Base-by-base conservation (phyloP, 306 rosid genomes). In the Luffa acutangula region DNA sequence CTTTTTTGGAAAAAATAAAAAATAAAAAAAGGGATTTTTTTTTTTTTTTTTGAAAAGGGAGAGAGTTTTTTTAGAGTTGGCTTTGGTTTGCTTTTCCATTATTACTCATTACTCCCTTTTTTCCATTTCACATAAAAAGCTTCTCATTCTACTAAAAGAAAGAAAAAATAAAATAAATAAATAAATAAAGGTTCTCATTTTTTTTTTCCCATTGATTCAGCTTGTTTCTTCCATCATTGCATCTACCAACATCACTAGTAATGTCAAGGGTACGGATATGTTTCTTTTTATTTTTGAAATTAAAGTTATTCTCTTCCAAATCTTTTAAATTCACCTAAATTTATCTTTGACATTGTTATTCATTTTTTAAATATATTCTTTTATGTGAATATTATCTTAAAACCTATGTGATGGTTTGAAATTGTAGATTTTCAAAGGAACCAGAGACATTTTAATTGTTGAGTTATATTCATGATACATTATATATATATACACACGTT, bases 151-250 rank as follows among this genome's bases (percentile, higher is more conserved):
- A 25, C 31, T 25, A 25, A 25, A 25, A 25, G 31, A 25, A 25
- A 25, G 31, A 25, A 25, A 25, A 54, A 53, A 17, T 5, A 53
- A 17, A 53, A 45, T 45, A 45, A 45, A 7, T 7, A 8, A 48
- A 48, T 3, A 48, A 48, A 48, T 9, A 48, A 79, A 42, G 20
- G 4, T 64, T 70, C 64, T 15, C 25, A 12, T 13, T 20, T 59
- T 25, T 59, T 7, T 59, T 12, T 20, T 56, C 41, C 10, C 80
- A 66, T 52, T 84, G 81, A 80, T 77, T 85, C 81, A 81, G 79
- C 90, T 86, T 79, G 80, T 85, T 81, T 45, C 85, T 66, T 81
- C 82, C 74, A 86, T 75, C 88, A 87, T 88, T 90, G 86, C 85
- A 93, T 89, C 81, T 14, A 34, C 83, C 85, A 77, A 80, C 53